phyloP scores from a whole-genome alignment of 1,284 basidiomycete genomes.

The Apiotrichum porosum region DNA sequence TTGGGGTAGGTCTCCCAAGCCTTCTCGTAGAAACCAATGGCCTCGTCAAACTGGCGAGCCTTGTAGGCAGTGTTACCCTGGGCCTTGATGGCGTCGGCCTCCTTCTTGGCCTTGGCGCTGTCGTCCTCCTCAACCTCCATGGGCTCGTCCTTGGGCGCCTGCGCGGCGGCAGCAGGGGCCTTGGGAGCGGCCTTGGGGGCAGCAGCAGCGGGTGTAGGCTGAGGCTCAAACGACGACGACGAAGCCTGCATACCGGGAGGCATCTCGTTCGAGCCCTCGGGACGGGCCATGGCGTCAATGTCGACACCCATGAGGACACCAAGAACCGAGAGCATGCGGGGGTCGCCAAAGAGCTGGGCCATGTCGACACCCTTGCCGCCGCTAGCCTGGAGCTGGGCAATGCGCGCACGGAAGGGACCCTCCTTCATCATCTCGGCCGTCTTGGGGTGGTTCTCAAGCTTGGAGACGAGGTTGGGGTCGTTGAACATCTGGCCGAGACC shows the following conservation, averaged over 20 bases:
- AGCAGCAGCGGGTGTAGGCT: no score
- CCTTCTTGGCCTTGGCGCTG: conserved; percentile 64
- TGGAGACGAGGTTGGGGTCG: conserved; percentile 76
- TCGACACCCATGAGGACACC: conserved; percentile 93
- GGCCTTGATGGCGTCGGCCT: conserved; percentile 71
- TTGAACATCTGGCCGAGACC: conserved; percentile 73
- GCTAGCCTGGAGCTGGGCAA: conserved; percentile 47
- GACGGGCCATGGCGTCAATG: conserved; percentile 75
- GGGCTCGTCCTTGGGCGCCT: conserved; percentile 51
- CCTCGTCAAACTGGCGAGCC: conserved; percentile 70
- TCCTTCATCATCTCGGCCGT: conserved; percentile 79
- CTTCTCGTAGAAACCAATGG: conserved; percentile 67
- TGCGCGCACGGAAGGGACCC: conserved; percentile 67
- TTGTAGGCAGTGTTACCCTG: conserved; percentile 80
- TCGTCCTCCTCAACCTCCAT: conserved; percentile 66
- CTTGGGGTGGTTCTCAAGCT: conserved; percentile 80
- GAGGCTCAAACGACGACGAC: conserved; percentile 8
- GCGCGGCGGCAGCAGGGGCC: conserved; percentile 15
- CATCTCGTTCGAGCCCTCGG: conserved; percentile 76
- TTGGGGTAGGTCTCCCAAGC: conserved; percentile 93
- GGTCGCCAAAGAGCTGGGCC: conserved; percentile 61
- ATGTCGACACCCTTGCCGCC: conserved; percentile 36
- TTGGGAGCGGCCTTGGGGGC: no score
- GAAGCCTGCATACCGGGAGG: conserved; percentile 56
- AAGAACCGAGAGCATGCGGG: conserved; percentile 84